Conservation (phyloP, 768 basidiomycete genomes). For the Tephrocybe sp. region DNA sequence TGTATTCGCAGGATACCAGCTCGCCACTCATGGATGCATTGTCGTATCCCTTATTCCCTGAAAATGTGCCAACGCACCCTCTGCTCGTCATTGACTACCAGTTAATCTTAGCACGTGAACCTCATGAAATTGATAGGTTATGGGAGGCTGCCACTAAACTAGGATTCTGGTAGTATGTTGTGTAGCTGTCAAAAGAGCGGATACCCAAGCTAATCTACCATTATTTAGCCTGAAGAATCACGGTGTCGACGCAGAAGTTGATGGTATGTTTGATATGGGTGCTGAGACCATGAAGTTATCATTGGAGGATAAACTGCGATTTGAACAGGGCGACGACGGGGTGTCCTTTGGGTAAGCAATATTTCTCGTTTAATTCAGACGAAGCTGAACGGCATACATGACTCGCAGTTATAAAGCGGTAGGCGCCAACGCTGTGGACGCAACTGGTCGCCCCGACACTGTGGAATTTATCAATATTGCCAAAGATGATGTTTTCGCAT, state of each 20-base stretch:
- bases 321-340: constrained; percentile 54
- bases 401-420: constrained; percentile 64
- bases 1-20: too few relatives aligned
- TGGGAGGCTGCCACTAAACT: constrained; percentile 58
- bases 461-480: constrained; percentile 67
- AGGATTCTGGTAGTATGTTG: constrained; percentile 67
- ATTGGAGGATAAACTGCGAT: constrained; percentile 56
- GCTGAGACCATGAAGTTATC: constrained; percentile 53
- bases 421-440: constrained; percentile 63
- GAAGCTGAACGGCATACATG: too few relatives aligned
- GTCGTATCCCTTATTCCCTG: too few relatives aligned
- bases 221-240: constrained; percentile 51
- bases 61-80: constrained; percentile 53
- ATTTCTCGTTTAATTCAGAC: too few relatives aligned
- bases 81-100: constrained; percentile 56
- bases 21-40: too few relatives aligned
- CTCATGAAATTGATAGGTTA: constrained; percentile 46
- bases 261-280: constrained; percentile 56
- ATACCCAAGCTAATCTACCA: background rate
- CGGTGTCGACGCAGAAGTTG: constrained; percentile 44
- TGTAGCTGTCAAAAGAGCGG: background rate
- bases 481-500: constrained; percentile 67
- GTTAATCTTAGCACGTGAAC: constrained; percentile 41
- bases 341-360: constrained; percentile 33
- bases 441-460: constrained; percentile 53